Conservation (phyloP, 257 asterid genomes). For the Salvia rosmarinus region DNA sequence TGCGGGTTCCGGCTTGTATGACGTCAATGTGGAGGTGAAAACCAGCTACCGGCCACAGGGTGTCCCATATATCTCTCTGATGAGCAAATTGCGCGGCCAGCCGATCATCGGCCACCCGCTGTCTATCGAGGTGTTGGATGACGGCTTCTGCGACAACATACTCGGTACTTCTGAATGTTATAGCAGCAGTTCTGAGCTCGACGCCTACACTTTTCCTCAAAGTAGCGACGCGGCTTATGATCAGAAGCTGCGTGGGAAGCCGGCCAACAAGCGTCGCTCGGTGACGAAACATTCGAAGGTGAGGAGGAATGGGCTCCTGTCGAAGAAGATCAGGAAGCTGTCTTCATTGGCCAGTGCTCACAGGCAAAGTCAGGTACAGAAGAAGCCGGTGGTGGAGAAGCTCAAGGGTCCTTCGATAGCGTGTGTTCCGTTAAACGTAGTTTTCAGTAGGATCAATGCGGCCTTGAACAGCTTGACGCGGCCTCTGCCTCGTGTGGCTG, state of each 20-base stretch:
- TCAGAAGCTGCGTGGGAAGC: slow-evolving; percentile 36
- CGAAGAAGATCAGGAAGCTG: slow-evolving; percentile 73
- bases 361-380: slow-evolving; percentile 39
- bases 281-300: slow-evolving; percentile 40
- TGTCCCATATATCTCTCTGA: slow-evolving; percentile 77
- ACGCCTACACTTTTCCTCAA: slow-evolving; percentile 32
- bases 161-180: slow-evolving; percentile 43
- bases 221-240: slow-evolving; percentile 32
- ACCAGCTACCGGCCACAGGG: slow-evolving; percentile 61
- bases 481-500: slow-evolving; percentile 39
- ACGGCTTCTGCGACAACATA: slow-evolving; percentile 53
- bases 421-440: slow-evolving; percentile 72
- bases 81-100: slow-evolving; percentile 66
- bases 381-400: slow-evolving; percentile 53
- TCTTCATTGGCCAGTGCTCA: slow-evolving; percentile 66
- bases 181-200: slow-evolving; percentile 62
- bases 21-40: slow-evolving; percentile 66
- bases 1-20: slow-evolving; percentile 50
- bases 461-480: slow-evolving; percentile 53
- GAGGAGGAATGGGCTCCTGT: slow-evolving; percentile 45
- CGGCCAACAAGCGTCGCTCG: slow-evolving; percentile 34
- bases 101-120: slow-evolving; percentile 87
- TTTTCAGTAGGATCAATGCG: slow-evolving; percentile 68
- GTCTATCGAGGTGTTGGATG: slow-evolving; percentile 59
- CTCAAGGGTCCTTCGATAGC: slow-evolving; percentile 68